Evolutionary conservation across 495 filamentous ascomycete species (phyloP), one percentile per base, ranked within the genome.

Genomic region (Xylaria telfairii): DNA sequence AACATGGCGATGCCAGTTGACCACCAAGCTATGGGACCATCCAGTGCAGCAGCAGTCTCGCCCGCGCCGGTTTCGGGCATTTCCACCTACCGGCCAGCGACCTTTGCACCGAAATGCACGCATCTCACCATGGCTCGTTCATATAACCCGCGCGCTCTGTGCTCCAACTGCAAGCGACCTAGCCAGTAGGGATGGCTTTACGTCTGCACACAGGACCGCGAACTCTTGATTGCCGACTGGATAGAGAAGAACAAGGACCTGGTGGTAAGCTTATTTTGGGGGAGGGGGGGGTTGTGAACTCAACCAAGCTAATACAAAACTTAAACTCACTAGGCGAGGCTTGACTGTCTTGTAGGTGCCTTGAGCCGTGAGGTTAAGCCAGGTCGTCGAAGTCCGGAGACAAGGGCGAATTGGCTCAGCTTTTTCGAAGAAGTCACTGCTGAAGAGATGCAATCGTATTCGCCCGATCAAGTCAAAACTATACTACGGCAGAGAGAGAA

Each of bases 141-240:
- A 5, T 90, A 88, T 73, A 77, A 77, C 30, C 73, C 76, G 24
- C 39, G 73, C 0, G 74, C 82, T 47, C 67, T 60, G 17, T 95
- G 92, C 79, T 67, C 82, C 4, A 51, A 81, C 4, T 93, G 91
- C 71, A 73, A 77, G 17, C 75, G 75, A 60, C 69, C 70, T 1
- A 83, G 87, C 5, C 72, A 80, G 17, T 83, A 88, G 54, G 89
- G 90, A 34, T 93, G 88, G 87, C 79, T 94, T 26, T 94, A 91
- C 71, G 76, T 81, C 53, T 94, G 92, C 75, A 85, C 81, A 6
- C 83, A 89, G 72, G 91, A 93, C 74, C 78, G 80, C 24, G 84
- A 87, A 28, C 56, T 80, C n/a, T 42, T 84, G 8, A 76, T 85
- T 24, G 71, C 82, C 47, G 78, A 83, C 21, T 82, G 78, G 56